Evolutionary conservation across 2,329 filamentous ascomycete genomes (phyloP).

Genomic region (Capronia americana): DNA sequence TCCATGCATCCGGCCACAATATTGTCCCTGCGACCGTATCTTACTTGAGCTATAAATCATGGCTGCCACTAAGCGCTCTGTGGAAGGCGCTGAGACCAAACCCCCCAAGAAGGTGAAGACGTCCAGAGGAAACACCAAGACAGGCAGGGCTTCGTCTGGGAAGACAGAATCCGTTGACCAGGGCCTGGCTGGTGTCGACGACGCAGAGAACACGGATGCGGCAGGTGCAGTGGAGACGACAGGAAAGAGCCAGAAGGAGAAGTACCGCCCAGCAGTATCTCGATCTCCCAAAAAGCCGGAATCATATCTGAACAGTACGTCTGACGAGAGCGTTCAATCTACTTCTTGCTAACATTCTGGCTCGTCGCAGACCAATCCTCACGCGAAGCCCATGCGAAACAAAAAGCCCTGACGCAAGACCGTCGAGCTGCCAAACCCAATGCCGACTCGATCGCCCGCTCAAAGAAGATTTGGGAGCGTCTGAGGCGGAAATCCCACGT

Average conservation of each 20-base stretch:
- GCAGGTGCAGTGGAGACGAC: neutral
- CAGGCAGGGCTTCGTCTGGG: neutral
- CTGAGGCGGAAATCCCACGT: conserved; percentile 93
- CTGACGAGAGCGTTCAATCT: neutral
- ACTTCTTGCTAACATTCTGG: neutral
- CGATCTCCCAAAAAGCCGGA: neutral
- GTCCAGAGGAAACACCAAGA: neutral
- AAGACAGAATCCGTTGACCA: neutral
- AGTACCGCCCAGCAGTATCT: neutral
- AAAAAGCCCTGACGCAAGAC: conserved; percentile 85
- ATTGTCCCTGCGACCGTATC: neutral
- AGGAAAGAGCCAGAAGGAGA: neutral
- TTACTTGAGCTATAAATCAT: conserved; percentile 17
- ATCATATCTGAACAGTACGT: neutral
- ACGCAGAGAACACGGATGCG: neutral
- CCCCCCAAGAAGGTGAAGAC: conserved; percentile 29
- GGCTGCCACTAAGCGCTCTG: conserved; percentile 32
- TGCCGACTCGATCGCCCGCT: conserved; percentile 83
- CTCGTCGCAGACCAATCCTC: conserved; percentile 65
- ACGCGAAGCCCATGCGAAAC: conserved; percentile 88
- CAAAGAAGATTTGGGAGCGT: conserved; percentile 97
- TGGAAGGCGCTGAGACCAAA: conserved; percentile 22
- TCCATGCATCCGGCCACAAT: neutral
- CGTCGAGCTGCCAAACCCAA: conserved; percentile 92
- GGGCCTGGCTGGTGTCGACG: neutral